A percentile compares a stretch with the other conserved stretches of the same genome.
Conservation (phyloP, 2,329 filamentous ascomycete genomes). For the Mariannaea sp. region DNA sequence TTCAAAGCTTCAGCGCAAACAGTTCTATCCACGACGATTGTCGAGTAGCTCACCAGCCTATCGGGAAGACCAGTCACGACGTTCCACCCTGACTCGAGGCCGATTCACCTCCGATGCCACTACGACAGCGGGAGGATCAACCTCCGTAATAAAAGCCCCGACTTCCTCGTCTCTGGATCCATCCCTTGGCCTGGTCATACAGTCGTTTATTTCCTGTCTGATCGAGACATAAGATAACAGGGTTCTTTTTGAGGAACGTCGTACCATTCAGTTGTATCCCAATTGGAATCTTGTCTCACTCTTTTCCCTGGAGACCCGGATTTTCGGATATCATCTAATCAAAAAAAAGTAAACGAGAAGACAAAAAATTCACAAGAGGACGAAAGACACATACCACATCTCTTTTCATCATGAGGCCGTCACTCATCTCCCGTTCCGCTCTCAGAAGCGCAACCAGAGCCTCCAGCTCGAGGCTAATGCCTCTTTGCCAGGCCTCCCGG, state of each 20-base stretch:
- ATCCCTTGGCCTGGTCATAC: background rate
- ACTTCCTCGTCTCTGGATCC: constrained; percentile 10
- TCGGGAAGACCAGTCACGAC: constrained; percentile 12
- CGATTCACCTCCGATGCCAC: constrained; percentile 36
- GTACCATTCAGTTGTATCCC: background rate
- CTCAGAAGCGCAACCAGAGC: constrained; percentile 42
- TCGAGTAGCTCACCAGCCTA: constrained; percentile 18
- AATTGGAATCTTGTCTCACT: constrained; percentile 1
- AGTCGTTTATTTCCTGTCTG: background rate
- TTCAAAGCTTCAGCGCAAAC: background rate
- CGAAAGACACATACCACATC: constrained; percentile 1
- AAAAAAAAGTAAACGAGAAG: no score
- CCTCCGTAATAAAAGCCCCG: constrained; percentile 12
- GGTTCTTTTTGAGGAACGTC: background rate
- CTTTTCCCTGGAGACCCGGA: background rate
- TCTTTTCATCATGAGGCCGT: constrained; percentile 39
- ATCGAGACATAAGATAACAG: background rate
- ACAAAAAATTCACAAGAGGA: background rate
- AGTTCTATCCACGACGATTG: no score
- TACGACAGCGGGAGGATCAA: constrained; percentile 9
- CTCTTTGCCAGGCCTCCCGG: constrained; percentile 39
- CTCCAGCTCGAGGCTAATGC: constrained; percentile 46
- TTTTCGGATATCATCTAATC: constrained; percentile 1
- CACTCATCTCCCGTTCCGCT: constrained; percentile 40
- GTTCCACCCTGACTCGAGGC: constrained; percentile 24